These are phyloP conservation scores for Hansenula lynferdii DNA, from an alignment of 1,139 yeast species.

Conservation along the genomic window DNA sequence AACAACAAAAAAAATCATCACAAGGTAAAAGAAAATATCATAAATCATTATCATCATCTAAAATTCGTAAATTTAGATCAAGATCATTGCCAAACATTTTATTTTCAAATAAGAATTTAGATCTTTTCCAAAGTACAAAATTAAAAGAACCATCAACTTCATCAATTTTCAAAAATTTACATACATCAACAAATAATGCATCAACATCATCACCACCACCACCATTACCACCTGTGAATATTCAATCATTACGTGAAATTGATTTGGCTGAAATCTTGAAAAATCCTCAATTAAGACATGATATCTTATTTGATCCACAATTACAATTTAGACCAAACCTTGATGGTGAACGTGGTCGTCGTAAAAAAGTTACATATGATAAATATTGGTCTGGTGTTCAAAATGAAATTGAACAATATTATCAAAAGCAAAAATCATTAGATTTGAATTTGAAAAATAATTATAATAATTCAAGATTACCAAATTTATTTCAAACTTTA, in stretches of 20 bases:
- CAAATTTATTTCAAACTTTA: conserved; percentile 68
- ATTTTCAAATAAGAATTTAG: conserved; percentile 9
- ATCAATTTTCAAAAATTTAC: not conserved
- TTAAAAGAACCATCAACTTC: conserved; percentile 3
- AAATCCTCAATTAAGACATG: conserved; percentile 92
- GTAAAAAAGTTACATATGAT: conserved; percentile 72
- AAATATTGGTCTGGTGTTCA: conserved; percentile 75
- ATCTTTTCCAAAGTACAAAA: conserved; percentile 1
- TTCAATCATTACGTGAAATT: conserved; percentile 78
- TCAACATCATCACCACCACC: conserved; percentile 10
- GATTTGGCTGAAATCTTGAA: conserved; percentile 85
- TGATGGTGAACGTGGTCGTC: conserved; percentile 84
- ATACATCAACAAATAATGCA: not conserved
- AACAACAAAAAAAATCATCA: conserved; percentile 2
- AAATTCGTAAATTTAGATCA: conserved; percentile 21
- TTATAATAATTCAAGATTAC: conserved; percentile 46
- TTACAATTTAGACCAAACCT: conserved; percentile 88
- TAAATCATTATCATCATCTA: conserved; percentile 5
- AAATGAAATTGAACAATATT: conserved; percentile 20
- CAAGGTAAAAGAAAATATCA: conserved; percentile 1
- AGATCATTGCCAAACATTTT: conserved; percentile 22
- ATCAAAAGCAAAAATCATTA: conserved; percentile 25
- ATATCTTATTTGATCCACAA: conserved; percentile 87
- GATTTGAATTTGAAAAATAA: too few relatives aligned
- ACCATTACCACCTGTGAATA: conserved; percentile 72